Conservation (phyloP, 306 rosid genomes). For the Biancaea sappan region DNA sequence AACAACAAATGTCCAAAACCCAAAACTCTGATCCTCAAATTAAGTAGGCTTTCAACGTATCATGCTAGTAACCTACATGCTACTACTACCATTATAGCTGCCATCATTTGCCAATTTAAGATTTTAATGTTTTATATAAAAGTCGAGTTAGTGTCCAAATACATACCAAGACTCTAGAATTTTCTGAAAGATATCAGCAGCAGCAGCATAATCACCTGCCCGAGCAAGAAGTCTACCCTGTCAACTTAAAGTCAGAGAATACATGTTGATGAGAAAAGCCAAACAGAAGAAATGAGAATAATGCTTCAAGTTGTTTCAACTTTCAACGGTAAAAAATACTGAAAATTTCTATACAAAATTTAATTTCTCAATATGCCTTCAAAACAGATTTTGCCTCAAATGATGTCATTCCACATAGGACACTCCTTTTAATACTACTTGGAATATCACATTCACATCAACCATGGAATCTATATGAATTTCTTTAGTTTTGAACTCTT, state of each 20-base stretch:
- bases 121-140: conserved; percentile 25
- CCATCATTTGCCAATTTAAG: conserved; percentile 23
- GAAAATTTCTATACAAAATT: neutral
- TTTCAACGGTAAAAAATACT: no score
- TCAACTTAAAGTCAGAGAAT: conserved; percentile 92
- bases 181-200: conserved; percentile 69
- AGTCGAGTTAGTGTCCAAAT: conserved; percentile 15
- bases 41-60: conserved; percentile 7
- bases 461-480: conserved; percentile 11
- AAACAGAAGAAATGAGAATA: conserved; percentile 38
- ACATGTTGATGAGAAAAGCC: conserved; percentile 69
- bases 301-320: conserved; percentile 8
- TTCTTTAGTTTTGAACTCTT: conserved; percentile 11
- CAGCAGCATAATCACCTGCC: conserved; percentile 84
- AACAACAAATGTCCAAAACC: neutral
- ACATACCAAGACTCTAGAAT: conserved; percentile 84
- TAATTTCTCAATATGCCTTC: neutral
- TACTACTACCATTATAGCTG: conserved; percentile 6
- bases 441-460: conserved; percentile 5
- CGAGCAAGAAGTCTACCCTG: conserved; percentile 99
- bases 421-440: neutral
- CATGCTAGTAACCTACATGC: neutral
- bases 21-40: conserved; percentile 3
- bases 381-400: neutral
- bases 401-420: neutral